phyloP scores from a whole-genome alignment of 305 asterid species.

The Withania somnifera region DNA sequence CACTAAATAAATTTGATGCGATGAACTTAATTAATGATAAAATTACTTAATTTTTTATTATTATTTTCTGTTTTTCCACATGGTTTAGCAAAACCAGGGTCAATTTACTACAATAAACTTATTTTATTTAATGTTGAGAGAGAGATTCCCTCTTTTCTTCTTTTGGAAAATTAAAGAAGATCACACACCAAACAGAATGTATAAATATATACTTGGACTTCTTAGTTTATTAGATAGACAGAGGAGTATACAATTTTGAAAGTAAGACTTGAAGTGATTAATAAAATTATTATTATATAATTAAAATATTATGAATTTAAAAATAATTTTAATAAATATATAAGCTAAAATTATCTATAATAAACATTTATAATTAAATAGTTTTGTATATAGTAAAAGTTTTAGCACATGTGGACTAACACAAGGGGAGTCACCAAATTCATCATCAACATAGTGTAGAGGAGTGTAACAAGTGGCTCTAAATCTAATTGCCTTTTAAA shows the following conservation, averaged over 20 bases:
- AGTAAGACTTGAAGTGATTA: no score
- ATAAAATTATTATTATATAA: no score
- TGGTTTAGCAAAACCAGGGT: not conserved
- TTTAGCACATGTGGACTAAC: no score
- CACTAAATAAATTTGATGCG: no score
- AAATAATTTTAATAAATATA: no score
- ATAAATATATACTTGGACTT: not conserved
- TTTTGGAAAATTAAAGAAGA: not conserved
- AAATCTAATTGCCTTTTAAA: not conserved
- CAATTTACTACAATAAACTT: not conserved
- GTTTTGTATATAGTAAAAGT: no score
- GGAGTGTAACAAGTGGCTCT: not conserved
- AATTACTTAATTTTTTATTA: no score
- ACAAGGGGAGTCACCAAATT: not conserved
- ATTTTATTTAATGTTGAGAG: not conserved
- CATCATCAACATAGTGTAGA: not conserved
- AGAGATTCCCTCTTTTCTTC: no score
- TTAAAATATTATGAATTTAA: no score
- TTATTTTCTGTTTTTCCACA: not conserved
- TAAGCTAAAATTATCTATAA: no score
- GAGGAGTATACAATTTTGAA: not conserved
- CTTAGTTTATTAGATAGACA: not conserved
- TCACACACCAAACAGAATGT: not conserved
- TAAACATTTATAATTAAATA: no score
- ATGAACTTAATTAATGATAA: no score